phyloP scores from a whole-genome alignment of 768 basidiomycete species.

The Sporobolomyces pararoseus region DNA sequence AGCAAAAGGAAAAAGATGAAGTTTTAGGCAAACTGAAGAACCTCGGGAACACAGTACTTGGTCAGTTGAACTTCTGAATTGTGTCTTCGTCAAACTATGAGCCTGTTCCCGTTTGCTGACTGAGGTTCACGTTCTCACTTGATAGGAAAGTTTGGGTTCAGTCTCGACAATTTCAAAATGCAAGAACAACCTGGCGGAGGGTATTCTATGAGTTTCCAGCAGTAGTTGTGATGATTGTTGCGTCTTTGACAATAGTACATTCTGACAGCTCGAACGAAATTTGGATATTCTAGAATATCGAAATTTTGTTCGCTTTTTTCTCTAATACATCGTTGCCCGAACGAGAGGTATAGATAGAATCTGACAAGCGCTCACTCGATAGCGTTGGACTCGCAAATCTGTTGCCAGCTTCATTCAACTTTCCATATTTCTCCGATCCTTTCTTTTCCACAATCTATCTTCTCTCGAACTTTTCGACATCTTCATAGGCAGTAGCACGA shows the following conservation, averaged over 20 bases:
- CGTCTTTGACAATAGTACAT: no score
- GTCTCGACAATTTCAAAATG: conserved; percentile 96
- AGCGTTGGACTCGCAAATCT: no score
- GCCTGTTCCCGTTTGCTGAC: neutral
- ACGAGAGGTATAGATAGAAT: no score
- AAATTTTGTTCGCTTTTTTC: no score
- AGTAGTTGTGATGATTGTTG: conserved; percentile 46
- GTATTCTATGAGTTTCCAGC: conserved; percentile 82
- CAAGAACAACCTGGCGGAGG: conserved; percentile 82
- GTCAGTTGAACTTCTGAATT: conserved; percentile 53
- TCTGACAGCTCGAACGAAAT: no score
- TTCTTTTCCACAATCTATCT: no score
- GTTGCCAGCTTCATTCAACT: neutral
- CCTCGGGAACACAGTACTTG: conserved; percentile 82
- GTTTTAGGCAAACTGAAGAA: conserved; percentile 91
- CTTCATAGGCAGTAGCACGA: no score
- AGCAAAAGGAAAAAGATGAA: conserved; percentile 81
- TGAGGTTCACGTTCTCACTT: neutral
- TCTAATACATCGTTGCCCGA: no score
- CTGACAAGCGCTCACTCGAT: no score
- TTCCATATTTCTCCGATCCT: neutral
- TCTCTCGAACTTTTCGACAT: no score
- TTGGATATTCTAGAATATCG: no score
- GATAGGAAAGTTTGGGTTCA: conserved; percentile 75
- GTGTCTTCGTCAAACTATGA: no score